Evolutionary conservation across 2,329 filamentous ascomycete genomes (phyloP).

Genomic region (Botryotinia calthae): DNA sequence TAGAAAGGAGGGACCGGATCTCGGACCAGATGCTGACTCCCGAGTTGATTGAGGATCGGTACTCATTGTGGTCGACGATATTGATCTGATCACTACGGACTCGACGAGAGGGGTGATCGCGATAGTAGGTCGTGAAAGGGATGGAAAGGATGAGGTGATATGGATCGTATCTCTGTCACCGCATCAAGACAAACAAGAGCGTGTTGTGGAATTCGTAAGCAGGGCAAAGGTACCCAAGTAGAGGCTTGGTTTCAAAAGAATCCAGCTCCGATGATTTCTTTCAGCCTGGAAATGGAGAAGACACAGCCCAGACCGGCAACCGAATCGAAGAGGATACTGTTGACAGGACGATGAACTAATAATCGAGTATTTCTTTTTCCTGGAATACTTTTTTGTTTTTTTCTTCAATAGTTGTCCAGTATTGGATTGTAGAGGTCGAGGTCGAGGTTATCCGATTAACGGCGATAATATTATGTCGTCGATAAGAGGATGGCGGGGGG

Average conservation of each 20-base stretch:
- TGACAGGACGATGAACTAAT: background rate
- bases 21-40: slow-evolving; percentile 6
- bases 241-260: slow-evolving; percentile 28
- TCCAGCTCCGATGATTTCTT: slow-evolving; percentile 23
- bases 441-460: slow-evolving; percentile 18
- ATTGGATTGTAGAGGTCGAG: background rate
- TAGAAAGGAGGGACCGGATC: slow-evolving; percentile 46
- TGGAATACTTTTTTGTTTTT: background rate
- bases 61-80: background rate
- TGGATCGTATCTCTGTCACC: slow-evolving; percentile 13
- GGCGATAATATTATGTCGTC: slow-evolving; percentile 24
- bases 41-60: slow-evolving; percentile 6
- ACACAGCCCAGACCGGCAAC: slow-evolving; percentile 27
- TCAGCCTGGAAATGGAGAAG: slow-evolving; percentile 17
- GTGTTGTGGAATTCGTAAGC: slow-evolving; percentile 15
- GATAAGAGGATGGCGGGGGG: slow-evolving; percentile 33
- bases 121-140: background rate
- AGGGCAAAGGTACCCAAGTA: slow-evolving; percentile 27
- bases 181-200: slow-evolving; percentile 11
- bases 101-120: background rate
- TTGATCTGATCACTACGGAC: slow-evolving; percentile 2
- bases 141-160: slow-evolving; percentile 4
- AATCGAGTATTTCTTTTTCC: background rate
- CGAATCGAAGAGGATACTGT: slow-evolving; percentile 14
- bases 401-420: slow-evolving; percentile 15